Conservation (phyloP, 2,329 filamentous ascomycete species). For the Aspergillus brasiliensis region DNA sequence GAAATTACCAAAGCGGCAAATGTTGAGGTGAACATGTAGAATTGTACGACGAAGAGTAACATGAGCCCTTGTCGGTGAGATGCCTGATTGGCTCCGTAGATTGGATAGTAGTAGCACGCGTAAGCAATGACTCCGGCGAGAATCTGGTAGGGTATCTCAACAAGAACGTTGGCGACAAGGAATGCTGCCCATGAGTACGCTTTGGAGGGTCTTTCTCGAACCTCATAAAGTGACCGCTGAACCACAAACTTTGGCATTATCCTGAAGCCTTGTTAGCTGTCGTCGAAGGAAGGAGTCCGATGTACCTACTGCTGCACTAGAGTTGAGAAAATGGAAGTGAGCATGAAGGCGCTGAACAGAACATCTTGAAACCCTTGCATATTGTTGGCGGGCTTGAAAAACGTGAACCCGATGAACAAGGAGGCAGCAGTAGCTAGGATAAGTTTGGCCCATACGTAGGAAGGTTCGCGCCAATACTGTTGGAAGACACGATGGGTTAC, state of each 20-base stretch:
- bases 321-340: constrained; percentile 59
- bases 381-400: constrained; percentile 70
- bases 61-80: constrained; percentile 73
- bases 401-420: constrained; percentile 82
- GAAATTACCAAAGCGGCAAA: constrained; percentile 80
- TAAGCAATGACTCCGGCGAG: constrained; percentile 74
- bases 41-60: constrained; percentile 74
- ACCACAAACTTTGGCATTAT: constrained; percentile 81
- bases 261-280: constrained; percentile 12
- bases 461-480: constrained; percentile 85
- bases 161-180: constrained; percentile 78
- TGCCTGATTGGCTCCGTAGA: constrained; percentile 62
- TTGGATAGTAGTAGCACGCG: constrained; percentile 82
- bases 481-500: constrained; percentile 77
- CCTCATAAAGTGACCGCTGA: constrained; percentile 80
- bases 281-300: constrained; percentile 46
- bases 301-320: constrained; percentile 53
- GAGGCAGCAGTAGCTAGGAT: constrained; percentile 62
- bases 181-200: constrained; percentile 85
- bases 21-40: constrained; percentile 78
- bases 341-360: constrained; percentile 83
- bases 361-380: constrained; percentile 82
- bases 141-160: constrained; percentile 83
- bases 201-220: constrained; percentile 80
- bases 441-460: constrained; percentile 82